Evolutionary conservation across 2,329 filamentous ascomycete genomes (phyloP).

Genomic region (Fusarium brachygibbosum): DNA sequence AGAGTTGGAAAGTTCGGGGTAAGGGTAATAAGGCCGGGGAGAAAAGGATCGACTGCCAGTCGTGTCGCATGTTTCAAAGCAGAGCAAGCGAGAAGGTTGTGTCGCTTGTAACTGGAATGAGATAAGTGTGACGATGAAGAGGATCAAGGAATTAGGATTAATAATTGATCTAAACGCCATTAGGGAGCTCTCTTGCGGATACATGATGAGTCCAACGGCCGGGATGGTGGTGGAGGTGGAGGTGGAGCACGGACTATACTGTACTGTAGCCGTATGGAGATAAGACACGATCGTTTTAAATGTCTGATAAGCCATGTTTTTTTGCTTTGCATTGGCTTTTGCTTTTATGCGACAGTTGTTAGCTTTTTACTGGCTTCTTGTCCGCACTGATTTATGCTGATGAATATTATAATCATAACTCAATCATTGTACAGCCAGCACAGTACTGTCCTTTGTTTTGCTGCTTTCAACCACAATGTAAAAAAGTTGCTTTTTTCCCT

Average conservation of each 20-base stretch:
- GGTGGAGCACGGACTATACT: slow-evolving; percentile 3
- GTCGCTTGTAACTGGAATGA: slow-evolving; percentile 32
- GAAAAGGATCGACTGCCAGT: slow-evolving; percentile 1
- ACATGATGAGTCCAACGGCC: slow-evolving; percentile 43
- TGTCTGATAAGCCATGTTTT: slow-evolving; percentile 5
- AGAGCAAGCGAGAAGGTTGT: slow-evolving; percentile 27
- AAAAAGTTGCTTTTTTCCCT: slow-evolving; percentile 11
- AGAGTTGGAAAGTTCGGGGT: background rate
- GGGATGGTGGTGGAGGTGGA: slow-evolving; percentile 43
- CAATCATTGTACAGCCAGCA: background rate
- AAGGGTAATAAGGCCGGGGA: slow-evolving; percentile 1
- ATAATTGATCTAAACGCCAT: slow-evolving; percentile 36
- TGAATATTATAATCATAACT: background rate
- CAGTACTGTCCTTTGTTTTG: background rate
- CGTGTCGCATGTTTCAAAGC: slow-evolving; percentile 29
- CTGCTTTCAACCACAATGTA: slow-evolving; percentile 3
- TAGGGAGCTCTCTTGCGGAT: slow-evolving; percentile 30
- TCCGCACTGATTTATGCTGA: background rate
- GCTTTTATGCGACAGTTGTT: slow-evolving; percentile 8
- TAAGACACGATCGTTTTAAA: slow-evolving; percentile 25
- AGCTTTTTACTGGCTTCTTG: slow-evolving; percentile 8
- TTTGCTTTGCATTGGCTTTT: background rate
- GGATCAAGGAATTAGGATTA: slow-evolving; percentile 33
- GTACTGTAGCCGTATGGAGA: slow-evolving; percentile 11
- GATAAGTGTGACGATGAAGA: slow-evolving; percentile 43